Evolutionary conservation across 495 filamentous ascomycete genomes (phyloP).

Genomic region (Usnea hakonensis): DNA sequence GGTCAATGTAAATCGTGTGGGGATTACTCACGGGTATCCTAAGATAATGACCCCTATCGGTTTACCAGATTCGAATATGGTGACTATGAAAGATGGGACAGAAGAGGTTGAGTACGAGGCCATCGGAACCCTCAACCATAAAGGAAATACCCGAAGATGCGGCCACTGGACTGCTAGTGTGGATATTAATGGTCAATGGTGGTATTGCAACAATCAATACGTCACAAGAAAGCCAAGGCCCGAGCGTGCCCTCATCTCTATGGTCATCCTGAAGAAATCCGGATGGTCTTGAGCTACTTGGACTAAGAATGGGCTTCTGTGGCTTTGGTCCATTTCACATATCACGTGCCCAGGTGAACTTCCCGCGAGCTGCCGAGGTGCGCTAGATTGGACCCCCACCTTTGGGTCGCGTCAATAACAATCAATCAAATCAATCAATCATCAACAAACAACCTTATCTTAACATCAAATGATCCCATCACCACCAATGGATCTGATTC

Average conservation of each 20-base stretch:
- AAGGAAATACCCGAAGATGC: not conserved
- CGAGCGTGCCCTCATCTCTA: not conserved
- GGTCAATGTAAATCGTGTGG: not conserved
- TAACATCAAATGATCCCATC: not conserved
- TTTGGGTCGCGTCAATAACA: not conserved
- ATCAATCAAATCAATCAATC: not conserved
- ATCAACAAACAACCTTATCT: not conserved
- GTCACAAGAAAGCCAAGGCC: not conserved
- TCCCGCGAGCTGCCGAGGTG: too few relatives aligned
- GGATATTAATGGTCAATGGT: not conserved
- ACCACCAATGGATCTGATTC: conserved; percentile 37
- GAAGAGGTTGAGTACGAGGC: not conserved
- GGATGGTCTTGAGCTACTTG: not conserved
- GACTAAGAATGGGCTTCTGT: too few relatives aligned
- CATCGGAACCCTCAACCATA: not conserved
- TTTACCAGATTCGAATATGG: not conserved
- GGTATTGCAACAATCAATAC: not conserved
- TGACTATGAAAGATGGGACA: not conserved
- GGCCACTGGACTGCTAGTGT: not conserved
- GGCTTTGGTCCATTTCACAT: too few relatives aligned
- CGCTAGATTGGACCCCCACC: not conserved
- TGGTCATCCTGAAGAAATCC: not conserved
- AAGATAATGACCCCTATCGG: not conserved
- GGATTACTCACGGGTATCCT: not conserved
- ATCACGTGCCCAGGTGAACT: not conserved